A percentile compares a stretch with the other conserved stretches of the same genome.
phyloP scores from a whole-genome alignment of 2,329 filamentous ascomycete genomes.

The Pseudogymnoascus sp. region DNA sequence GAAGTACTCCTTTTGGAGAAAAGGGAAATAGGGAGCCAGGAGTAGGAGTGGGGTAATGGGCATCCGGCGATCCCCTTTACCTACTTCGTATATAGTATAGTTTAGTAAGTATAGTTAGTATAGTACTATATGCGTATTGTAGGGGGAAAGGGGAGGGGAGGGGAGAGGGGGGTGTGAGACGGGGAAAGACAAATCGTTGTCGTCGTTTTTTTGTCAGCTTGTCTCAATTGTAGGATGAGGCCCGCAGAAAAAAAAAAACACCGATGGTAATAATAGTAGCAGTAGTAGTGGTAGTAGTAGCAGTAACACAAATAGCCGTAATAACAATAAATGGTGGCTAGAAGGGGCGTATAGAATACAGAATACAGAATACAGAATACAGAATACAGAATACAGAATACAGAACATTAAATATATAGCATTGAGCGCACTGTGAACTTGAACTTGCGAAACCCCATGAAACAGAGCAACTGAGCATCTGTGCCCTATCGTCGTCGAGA shows the following conservation, averaged over 20 bases:
- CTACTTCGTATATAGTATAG: slow-evolving; percentile 2
- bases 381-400: too few species aligned
- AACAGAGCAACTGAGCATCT: neutral
- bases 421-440: neutral
- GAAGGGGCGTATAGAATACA: neutral
- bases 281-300: neutral
- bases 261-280: neutral
- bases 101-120: neutral
- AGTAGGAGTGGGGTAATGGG: neutral
- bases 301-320: neutral
- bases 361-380: neutral
- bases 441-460: slow-evolving; percentile 2
- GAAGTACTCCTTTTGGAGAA: neutral
- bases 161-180: neutral
- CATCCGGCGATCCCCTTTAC: neutral
- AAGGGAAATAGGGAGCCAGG: neutral
- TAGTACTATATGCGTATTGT: neutral
- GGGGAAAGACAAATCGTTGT: neutral
- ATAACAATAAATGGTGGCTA: neutral
- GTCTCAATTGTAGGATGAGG: neutral
- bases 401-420: neutral
- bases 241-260: neutral
- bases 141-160: neutral
- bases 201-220: neutral
- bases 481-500: neutral